Evolutionary conservation across 306 rosid genomes (phyloP).

Genomic region (Sophora flavescens): DNA sequence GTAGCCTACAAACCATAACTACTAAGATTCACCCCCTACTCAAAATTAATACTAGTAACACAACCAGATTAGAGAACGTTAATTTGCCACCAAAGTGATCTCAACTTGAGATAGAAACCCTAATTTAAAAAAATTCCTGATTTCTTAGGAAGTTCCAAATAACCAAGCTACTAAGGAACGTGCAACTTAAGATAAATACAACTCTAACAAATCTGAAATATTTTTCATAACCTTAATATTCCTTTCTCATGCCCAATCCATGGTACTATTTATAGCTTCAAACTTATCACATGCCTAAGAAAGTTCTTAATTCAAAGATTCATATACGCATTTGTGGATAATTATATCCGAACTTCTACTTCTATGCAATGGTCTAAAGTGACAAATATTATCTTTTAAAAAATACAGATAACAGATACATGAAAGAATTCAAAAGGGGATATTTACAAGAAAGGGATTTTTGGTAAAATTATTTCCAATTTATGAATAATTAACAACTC

Average conservation of each 20-base stretch:
- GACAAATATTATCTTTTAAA: neutral
- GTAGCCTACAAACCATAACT: neutral
- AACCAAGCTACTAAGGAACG: conserved; percentile 21
- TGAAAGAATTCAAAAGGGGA: neutral
- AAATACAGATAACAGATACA: conserved; percentile 19
- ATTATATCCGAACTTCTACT: conserved; percentile 4
- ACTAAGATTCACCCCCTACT: neutral
- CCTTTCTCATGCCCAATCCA: neutral
- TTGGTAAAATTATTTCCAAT: conserved; percentile 16
- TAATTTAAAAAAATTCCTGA: neutral
- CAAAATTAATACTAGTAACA: neutral
- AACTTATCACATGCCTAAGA: neutral
- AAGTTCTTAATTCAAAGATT: conserved; percentile 20
- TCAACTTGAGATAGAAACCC: neutral
- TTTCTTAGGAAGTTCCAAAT: neutral
- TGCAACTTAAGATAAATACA: conserved; percentile 8
- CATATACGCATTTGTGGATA: conserved; percentile 1
- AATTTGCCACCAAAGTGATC: neutral
- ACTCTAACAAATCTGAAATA: conserved; percentile 10
- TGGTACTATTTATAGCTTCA: neutral
- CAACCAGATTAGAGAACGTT: neutral
- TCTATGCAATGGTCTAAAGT: conserved; percentile 15
- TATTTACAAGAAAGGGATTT: conserved; percentile 15
- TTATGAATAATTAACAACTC: conserved; percentile 10
- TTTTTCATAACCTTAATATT: neutral